These are phyloP conservation scores for Coprinopsis cinerea DNA, from an alignment of 768 basidiomycete species.

Conservation along the genomic window DNA sequence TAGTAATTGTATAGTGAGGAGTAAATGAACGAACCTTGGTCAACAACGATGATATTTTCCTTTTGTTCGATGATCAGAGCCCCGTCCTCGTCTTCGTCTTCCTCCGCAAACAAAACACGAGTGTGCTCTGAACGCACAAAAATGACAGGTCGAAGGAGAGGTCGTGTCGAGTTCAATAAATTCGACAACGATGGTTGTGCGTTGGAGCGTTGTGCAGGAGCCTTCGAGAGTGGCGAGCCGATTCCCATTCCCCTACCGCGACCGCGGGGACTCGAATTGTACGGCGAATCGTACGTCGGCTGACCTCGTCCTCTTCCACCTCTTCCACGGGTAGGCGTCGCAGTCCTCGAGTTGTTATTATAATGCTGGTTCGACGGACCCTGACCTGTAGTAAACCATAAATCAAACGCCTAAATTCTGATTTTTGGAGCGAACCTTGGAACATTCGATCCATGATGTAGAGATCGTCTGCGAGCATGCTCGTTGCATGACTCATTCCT, in stretches of 20 bases:
- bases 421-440: slow-evolving; percentile 17
- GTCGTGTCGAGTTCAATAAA: slow-evolving; percentile 51
- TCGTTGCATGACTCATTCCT: slow-evolving; percentile 5
- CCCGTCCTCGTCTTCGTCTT: slow-evolving; percentile 50
- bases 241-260: slow-evolving; percentile 26
- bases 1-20: slow-evolving; percentile 17
- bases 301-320: slow-evolving; percentile 16
- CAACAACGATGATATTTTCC: background rate
- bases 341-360: slow-evolving; percentile 10
- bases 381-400: slow-evolving; percentile 6
- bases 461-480: slow-evolving; percentile 6
- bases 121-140: slow-evolving; percentile 61
- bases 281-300: slow-evolving; percentile 10
- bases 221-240: slow-evolving; percentile 17
- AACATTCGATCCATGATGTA: slow-evolving; percentile 1
- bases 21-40: slow-evolving; percentile 31
- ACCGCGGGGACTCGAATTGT: slow-evolving; percentile 11
- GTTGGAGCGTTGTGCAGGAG: background rate
- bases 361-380: slow-evolving; percentile 6
- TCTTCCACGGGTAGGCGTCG: slow-evolving; percentile 16
- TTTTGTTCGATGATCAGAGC: slow-evolving; percentile 1
- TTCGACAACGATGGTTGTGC: slow-evolving; percentile 48
- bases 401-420: slow-evolving; percentile 1
- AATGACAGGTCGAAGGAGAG: slow-evolving; percentile 56
- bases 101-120: slow-evolving; percentile 44